Conservation (phyloP, 495 filamentous ascomycete genomes). For the Hyaloscypha hepaticicola region DNA sequence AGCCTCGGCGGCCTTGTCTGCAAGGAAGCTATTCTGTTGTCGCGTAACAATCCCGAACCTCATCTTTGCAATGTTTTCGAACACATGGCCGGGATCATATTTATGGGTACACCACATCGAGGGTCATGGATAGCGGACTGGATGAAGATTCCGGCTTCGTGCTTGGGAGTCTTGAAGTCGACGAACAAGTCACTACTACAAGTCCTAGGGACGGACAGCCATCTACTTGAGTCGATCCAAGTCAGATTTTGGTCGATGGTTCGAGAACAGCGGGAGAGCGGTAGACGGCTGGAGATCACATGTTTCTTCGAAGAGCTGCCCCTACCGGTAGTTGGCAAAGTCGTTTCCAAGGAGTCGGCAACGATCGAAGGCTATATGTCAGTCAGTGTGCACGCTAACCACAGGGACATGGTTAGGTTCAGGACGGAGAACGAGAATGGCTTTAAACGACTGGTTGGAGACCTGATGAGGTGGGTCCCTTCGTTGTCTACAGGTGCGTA, state of each 20-base stretch:
- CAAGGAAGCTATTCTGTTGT: conserved; percentile 35
- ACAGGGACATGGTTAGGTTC: conserved; percentile 44
- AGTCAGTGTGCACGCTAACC: conserved; percentile 39
- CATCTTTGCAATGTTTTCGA: conserved; percentile 21
- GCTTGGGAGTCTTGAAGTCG: conserved; percentile 28
- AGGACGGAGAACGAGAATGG: conserved; percentile 34
- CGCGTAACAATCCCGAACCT: conserved; percentile 14
- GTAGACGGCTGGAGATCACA: conserved; percentile 24
- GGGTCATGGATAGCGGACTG: conserved; percentile 22
- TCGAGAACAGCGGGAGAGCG: conserved; percentile 11
- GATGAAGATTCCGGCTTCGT: conserved; percentile 25
- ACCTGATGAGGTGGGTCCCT: conserved; percentile 27
- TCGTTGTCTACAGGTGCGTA: conserved; percentile 23
- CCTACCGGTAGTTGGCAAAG: conserved; percentile 3
- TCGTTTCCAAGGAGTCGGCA: conserved; percentile 29
- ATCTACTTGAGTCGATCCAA: conserved; percentile 31
- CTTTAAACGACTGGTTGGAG: conserved; percentile 37
- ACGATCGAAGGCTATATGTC: conserved; percentile 28
- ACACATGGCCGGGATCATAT: conserved; percentile 16
- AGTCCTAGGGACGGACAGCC: conserved; percentile 22
- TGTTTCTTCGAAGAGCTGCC: conserved; percentile 35
- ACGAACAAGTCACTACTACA: conserved; percentile 28
- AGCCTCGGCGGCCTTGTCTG: conserved; percentile 54
- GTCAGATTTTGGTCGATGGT: conserved; percentile 28
- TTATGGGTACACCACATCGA: conserved; percentile 26